Evolutionary conservation across 2,329 filamentous ascomycete species (phyloP).

Genomic region (Zasmidium angulare): DNA sequence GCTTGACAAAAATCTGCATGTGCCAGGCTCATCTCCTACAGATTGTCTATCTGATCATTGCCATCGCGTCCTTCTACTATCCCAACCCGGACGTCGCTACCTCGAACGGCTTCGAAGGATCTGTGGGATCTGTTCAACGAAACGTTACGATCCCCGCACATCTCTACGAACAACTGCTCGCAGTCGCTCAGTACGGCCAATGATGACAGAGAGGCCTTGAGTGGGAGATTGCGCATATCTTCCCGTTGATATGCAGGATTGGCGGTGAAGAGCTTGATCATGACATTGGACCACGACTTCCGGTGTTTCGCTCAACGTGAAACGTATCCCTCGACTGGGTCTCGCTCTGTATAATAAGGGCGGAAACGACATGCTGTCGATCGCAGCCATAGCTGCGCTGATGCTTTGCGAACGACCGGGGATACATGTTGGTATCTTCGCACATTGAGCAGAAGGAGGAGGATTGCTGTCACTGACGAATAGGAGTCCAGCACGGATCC

Average conservation of each 20-base stretch:
- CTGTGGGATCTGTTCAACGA: slow-evolving; percentile 5
- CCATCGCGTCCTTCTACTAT: slow-evolving; percentile 62
- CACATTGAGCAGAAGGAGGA: too few relatives aligned
- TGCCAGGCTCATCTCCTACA: not conserved
- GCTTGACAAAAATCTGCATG: not conserved
- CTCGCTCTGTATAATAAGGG: too few relatives aligned
- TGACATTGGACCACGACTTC: too few relatives aligned
- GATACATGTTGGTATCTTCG: too few relatives aligned
- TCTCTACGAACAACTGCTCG: slow-evolving; percentile 20
- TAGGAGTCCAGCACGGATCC: not conserved
- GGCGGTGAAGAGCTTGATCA: too few relatives aligned
- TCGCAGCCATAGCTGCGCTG: too few relatives aligned
- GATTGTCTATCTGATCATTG: slow-evolving; percentile 64
- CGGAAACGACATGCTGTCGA: too few relatives aligned
- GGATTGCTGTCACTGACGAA: not conserved
- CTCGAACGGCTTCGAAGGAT: slow-evolving; percentile 15
- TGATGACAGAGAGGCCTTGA: not conserved
- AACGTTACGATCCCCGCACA: slow-evolving; percentile 19
- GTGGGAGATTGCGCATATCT: too few relatives aligned
- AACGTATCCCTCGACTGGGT: too few relatives aligned
- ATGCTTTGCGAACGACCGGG: too few relatives aligned
- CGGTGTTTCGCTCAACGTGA: too few relatives aligned
- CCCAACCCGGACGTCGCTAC: slow-evolving; percentile 47
- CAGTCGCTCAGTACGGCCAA: not conserved
- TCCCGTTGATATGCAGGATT: too few relatives aligned